Base-by-base conservation (phyloP, 2,329 filamentous ascomycete species). In the Alternaria arbusti region DNA sequence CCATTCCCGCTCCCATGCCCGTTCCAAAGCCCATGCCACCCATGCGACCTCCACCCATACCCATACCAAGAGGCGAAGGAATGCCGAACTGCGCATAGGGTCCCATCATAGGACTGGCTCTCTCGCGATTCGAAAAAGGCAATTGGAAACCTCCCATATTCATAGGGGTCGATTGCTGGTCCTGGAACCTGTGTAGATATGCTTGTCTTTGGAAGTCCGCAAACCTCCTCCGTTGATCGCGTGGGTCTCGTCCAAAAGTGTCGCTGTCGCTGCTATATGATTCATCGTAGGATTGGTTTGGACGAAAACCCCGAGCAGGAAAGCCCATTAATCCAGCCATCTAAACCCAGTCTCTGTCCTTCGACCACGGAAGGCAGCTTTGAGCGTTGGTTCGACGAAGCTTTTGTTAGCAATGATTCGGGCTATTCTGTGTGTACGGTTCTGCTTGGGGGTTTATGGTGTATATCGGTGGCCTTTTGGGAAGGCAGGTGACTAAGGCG, bases 71-170 rank as follows among this genome's bases (percentile, higher is more conserved):
- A 25, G 47, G 57, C 17, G 44, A 52, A 20, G 25, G 25, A 15
- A 40, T 52, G n/a, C 56, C 56, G 5, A 43, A 30, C 13, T 54
- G 36, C 17, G 55, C 45, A 47, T 47, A 40, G 25, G 32, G 44
- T 23, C 52, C 52, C 58, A 65, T 67, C 52, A 57, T 57, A 3
- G 44, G 47, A 52, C 8, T 54, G 25, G 28, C 28, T 15, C 47
- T 55, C n/a, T n/a, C 30, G 28, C 20, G 36, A 23, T 44, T 44
- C n/a, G 26, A 10, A 20, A 46, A 59, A 13, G 46, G 47, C 12
- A 51, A 51, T 46, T 52, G 50, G 40, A 52, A 49, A 9, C 50
- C 15, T n/a, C 54, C 11, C 28, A 51, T 60, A 40, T 30, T 54
- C 11, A 25, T 43, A 17, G 63, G 49, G 17, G 26, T 20, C 25